A percentile compares a stretch with the other conserved stretches of the same genome.
These are phyloP conservation scores for Neostapfia colusana DNA, from an alignment of 176 grass and related monocot genomes.

Conservation along the genomic window DNA sequence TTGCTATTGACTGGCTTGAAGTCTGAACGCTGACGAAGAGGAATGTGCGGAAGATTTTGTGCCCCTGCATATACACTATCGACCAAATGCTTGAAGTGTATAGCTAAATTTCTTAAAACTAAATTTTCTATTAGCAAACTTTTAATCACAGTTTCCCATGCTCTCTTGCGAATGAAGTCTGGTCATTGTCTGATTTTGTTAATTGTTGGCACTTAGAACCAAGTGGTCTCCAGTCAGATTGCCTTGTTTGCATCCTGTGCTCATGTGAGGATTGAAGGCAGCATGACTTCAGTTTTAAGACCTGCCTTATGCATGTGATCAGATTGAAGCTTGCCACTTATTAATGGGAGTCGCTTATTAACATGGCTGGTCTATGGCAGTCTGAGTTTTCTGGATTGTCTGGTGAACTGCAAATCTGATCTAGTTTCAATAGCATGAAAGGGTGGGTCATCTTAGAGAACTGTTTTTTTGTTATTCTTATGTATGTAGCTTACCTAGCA, in stretches of 20 bases:
- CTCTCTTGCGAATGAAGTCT: not conserved
- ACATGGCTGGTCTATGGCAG: not conserved
- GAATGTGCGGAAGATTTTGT: not conserved
- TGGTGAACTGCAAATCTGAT: not conserved
- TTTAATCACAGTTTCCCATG: not conserved
- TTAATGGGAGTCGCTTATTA: not conserved
- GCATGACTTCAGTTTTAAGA: not conserved
- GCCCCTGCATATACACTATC: not conserved
- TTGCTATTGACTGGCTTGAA: not conserved
- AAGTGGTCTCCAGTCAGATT: not conserved
- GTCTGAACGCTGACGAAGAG: not conserved
- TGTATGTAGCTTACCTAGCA: not conserved
- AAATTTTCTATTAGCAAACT: not conserved
- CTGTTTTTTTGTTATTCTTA: not conserved
- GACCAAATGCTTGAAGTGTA: not conserved
- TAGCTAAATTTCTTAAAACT: not conserved
- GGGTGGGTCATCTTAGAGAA: not conserved
- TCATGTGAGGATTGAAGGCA: not conserved
- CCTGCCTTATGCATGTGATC: not conserved
- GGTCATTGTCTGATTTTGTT: not conserved
- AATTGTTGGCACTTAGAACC: not conserved
- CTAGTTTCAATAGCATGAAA: not conserved
- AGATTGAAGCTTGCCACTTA: not conserved
- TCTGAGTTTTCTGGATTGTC: not conserved
- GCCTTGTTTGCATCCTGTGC: not conserved